Conservation (phyloP, 2,329 filamentous ascomycete genomes). For the Purpureocillium takamizusanense region DNA sequence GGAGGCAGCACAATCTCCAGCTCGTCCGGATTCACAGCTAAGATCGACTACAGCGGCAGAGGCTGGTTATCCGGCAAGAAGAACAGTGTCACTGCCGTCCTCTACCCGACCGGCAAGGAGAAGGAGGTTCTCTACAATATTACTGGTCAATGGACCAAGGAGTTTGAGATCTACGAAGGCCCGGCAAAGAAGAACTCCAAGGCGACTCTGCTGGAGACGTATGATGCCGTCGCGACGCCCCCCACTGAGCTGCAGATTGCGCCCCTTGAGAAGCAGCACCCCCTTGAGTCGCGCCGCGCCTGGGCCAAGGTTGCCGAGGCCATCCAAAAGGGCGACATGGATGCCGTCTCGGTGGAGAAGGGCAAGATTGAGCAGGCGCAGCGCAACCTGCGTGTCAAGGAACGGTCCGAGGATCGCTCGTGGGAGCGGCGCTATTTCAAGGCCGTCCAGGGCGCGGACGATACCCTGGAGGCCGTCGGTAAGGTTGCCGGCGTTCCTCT, state of each 20-base stretch:
- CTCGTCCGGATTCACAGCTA: conserved; percentile 76
- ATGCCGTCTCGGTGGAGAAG: conserved; percentile 70
- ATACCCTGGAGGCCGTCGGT: conserved; percentile 35
- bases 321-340: conserved; percentile 77
- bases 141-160: conserved; percentile 84
- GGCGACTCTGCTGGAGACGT: conserved; percentile 44
- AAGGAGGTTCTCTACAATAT: conserved; percentile 72
- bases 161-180: conserved; percentile 68
- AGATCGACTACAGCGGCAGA: conserved; percentile 87
- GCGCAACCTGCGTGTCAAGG: conserved; percentile 61
- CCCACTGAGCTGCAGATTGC: conserved; percentile 63
- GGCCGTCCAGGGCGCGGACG: conserved; percentile 33
- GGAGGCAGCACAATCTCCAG: conserved; percentile 77
- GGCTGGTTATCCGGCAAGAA: conserved; percentile 96
- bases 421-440: conserved; percentile 87
- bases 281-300: conserved; percentile 78
- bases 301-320: conserved; percentile 80
- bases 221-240: conserved; percentile 47
- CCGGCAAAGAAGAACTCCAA: conserved; percentile 38
- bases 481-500: conserved; percentile 34
- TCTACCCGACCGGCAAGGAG: conserved; percentile 64
- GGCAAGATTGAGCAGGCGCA: conserved; percentile 84
- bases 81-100: conserved; percentile 71
- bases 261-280: conserved; percentile 70
- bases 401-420: conserved; percentile 61